Evolutionary conservation across 116 monocot species (phyloP).

Genomic region (Iris pallida): DNA sequence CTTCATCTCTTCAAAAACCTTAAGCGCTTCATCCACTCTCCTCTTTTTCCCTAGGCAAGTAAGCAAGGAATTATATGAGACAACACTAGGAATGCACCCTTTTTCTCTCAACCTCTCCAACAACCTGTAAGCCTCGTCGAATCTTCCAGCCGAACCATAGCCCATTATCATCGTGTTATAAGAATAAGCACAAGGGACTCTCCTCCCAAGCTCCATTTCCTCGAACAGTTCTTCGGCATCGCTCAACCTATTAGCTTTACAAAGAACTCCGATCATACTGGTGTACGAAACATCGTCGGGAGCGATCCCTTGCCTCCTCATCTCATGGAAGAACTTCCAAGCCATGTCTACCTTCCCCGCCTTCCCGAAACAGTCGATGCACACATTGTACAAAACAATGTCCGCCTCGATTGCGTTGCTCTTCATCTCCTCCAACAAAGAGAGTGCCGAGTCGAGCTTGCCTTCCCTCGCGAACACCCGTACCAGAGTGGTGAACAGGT

Average conservation of each 20-base stretch:
- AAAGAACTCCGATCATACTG: constrained; percentile 58
- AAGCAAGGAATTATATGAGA: constrained; percentile 51
- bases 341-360: constrained; percentile 59
- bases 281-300: constrained; percentile 59
- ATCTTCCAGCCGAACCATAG: constrained; percentile 44
- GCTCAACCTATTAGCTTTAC: constrained; percentile 33
- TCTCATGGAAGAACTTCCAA: constrained; percentile 63
- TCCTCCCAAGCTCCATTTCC: constrained; percentile 39
- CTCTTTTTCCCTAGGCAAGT: constrained; percentile 50
- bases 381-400: constrained; percentile 49
- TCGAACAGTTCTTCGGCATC: constrained; percentile 47
- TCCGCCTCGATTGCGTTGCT: constrained; percentile 43
- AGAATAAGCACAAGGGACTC: constrained; percentile 48
- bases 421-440: constrained; percentile 45
- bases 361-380: constrained; percentile 58
- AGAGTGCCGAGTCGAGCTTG: constrained; percentile 31
- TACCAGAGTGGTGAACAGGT: constrained; percentile 48
- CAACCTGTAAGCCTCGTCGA: constrained; percentile 39
- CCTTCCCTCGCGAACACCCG: constrained; percentile 40
- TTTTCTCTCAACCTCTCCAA: constrained; percentile 51
- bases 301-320: constrained; percentile 38
- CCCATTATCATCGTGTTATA: constrained; percentile 63
- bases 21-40: constrained; percentile 46
- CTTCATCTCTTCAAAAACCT: constrained; percentile 45
- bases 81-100: constrained; percentile 59